phyloP scores from a whole-genome alignment of 495 filamentous ascomycete species.

The Lindgomyces ingoldianus region DNA sequence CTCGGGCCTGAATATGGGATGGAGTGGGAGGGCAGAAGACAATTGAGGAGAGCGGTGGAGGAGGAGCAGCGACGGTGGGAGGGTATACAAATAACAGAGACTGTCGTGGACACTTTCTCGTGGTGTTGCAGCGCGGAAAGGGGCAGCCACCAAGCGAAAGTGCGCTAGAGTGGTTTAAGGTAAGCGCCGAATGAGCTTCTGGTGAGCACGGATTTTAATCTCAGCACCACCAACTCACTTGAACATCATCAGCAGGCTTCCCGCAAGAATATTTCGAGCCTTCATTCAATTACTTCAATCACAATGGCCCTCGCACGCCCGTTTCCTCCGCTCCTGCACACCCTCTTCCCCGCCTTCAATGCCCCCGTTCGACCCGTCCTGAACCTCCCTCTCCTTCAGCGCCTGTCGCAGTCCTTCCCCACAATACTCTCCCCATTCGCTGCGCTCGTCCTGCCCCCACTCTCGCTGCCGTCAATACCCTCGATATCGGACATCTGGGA shows the following conservation, averaged over 20 bases:
- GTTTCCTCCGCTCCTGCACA: conserved; percentile 38
- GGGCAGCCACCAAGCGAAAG: conserved; percentile 37
- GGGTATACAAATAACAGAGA: conserved; percentile 26
- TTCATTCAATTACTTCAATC: background rate
- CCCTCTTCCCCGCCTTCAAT: conserved; percentile 43
- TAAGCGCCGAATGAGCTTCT: conserved; percentile 5
- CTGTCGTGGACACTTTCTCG: conserved; percentile 36
- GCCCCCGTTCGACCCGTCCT: conserved; percentile 38
- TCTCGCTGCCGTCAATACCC: conserved; percentile 60
- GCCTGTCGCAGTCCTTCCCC: conserved; percentile 33
- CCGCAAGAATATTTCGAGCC: too few species aligned
- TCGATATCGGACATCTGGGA: conserved; percentile 81
- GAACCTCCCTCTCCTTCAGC: conserved; percentile 36
- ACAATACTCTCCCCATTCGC: conserved; percentile 29
- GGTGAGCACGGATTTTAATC: conserved; percentile 14
- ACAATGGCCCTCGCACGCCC: conserved; percentile 38
- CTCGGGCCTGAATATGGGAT: conserved; percentile 2
- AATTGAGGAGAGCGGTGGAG: background rate
- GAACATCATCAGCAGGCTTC: too few species aligned
- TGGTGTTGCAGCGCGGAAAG: conserved; percentile 35
- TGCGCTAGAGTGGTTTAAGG: conserved; percentile 16
- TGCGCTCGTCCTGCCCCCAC: conserved; percentile 44
- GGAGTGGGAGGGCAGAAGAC: background rate
- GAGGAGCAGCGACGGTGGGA: conserved; percentile 2
- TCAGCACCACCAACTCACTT: conserved; percentile 13